Base-by-base conservation (phyloP, 148 eudicot genomes). In the Rhododendron molle region DNA sequence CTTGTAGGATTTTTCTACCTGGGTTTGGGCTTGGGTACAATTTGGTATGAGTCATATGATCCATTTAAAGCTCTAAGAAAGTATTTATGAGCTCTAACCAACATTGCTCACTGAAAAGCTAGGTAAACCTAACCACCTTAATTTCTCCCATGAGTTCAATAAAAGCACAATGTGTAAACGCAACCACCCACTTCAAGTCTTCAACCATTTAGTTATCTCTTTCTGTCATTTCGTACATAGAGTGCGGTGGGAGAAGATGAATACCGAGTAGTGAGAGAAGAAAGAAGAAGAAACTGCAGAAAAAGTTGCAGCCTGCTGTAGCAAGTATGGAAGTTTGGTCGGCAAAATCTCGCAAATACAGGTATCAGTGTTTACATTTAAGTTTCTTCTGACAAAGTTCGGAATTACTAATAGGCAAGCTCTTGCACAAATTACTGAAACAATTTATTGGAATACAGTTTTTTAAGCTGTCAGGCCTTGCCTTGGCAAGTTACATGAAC, bases 91-190 rank as follows among this genome's bases (percentile, higher is more conserved):
- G 1, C 50, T 38, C 56, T n/a, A 18, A 52, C 49, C 82, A 58
- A 56, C 72, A 34, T 76, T 43, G 28, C 72, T 85, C 82, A 56
- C 58, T 71, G 52, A 80, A 85, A 52, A 79, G 83, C 44, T 30
- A 78, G 11, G 47, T 44, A 85, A 80, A 85, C 87, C 83, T 81
- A 85, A 81, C 84, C 56, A 49, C 40, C 46, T 50, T 65, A 21
- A 67, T 71, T 49, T 81, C 43, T 47, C 52, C 36, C 84, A 50
- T 85, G 87, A 85, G 62, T n/a, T 85, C 76, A 78, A 65, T 85
- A 65, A 85, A 78, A 85, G 79, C 87, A 49, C 28, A 81, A 14
- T n/a, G 69, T 18, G 76, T 46, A 21, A 80, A 20, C 36, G 30
- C 87, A 85, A 85, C 87, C 84, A 85, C 84, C 65, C 18, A 23